Evolutionary conservation across 129 eudicot genomes (phyloP).

Genomic region (Cynara cardunculus): DNA sequence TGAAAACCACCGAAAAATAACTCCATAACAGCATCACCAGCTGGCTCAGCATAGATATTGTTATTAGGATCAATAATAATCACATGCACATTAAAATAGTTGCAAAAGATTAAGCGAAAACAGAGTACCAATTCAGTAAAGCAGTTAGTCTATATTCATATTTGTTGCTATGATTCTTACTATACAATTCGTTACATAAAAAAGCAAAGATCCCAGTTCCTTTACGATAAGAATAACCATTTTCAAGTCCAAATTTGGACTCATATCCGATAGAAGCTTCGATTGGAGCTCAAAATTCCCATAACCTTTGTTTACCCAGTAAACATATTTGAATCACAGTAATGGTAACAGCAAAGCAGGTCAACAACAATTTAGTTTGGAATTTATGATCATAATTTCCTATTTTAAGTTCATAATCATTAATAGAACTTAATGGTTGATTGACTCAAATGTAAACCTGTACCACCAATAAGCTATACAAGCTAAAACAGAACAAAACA

Average conservation of each 20-base stretch:
- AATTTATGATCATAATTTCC: conserved; percentile 14
- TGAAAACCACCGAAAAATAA: conserved; percentile 84
- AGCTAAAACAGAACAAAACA: conserved; percentile 10
- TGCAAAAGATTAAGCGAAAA: neutral
- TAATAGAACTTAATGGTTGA: neutral
- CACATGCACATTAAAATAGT: neutral
- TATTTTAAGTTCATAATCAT: conserved; percentile 11
- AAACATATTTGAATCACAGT: neutral
- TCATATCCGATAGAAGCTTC: neutral
- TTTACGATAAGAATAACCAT: neutral
- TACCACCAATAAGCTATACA: neutral
- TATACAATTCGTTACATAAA: neutral
- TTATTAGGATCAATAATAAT: conserved; percentile 2
- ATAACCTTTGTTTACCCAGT: neutral
- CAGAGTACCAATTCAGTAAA: neutral
- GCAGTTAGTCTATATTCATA: neutral
- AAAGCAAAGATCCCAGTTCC: neutral
- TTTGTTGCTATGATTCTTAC: neutral
- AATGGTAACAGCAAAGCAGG: neutral
- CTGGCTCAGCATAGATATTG: conserved; percentile 38
- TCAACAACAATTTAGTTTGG: neutral
- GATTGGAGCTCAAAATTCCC: neutral
- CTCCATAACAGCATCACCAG: conserved; percentile 95
- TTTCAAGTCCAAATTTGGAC: neutral
- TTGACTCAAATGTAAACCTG: neutral